Evolutionary conservation across 441 rosid genomes (phyloP), one percentile per base, ranked within the genome.

Genomic region (Mallotus repandus): DNA sequence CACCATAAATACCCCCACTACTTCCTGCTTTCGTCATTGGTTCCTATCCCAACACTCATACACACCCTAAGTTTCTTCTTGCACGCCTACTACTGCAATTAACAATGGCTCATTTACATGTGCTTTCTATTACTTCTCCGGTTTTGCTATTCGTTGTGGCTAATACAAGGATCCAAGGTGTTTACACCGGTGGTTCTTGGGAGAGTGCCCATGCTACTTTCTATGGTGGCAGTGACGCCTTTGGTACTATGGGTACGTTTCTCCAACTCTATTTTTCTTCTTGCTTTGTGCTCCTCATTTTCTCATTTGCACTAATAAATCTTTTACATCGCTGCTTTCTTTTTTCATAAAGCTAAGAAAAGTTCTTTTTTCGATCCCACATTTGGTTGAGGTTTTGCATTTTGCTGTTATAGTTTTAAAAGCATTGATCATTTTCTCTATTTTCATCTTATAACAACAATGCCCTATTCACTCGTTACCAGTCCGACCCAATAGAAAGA

Each of bases 161-260:
- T 9, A 74, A 80, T 38, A 95, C 95, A 43, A 87, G 65, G 72
- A 86, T 94, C 79, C 97, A 96, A 1, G 98, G 98, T 0, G 86
- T 84, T 63, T 94, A 80, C 86, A 18, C 87, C 50, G 97, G 86
- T n/a, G n/a, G n/a, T n/a, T n/a, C n/a, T n/a, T n/a, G n/a, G n/a
- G n/a, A n/a, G n/a, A n/a, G n/a, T n/a, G 98, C 97, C 70, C 97
- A 94, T 69, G 98, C 98, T 72, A 94, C 98, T 56, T 92, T 94
- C 83, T 94, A 92, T 61, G 97, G 97, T 48, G 97, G 88, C 21
- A 85, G 84, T 75, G 98, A 94, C 73, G 98, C 98, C 81, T 88
- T 97, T 46, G 98, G 98, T 69, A 94, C 98, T 14, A 94, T 94
- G 98, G 98, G 98, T 93, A 81, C 45, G 65, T 53, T 13, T 7